These are phyloP conservation scores for Pythium volutum DNA, from an alignment of 352 stramenopile species.

Conservation along the genomic window DNA sequence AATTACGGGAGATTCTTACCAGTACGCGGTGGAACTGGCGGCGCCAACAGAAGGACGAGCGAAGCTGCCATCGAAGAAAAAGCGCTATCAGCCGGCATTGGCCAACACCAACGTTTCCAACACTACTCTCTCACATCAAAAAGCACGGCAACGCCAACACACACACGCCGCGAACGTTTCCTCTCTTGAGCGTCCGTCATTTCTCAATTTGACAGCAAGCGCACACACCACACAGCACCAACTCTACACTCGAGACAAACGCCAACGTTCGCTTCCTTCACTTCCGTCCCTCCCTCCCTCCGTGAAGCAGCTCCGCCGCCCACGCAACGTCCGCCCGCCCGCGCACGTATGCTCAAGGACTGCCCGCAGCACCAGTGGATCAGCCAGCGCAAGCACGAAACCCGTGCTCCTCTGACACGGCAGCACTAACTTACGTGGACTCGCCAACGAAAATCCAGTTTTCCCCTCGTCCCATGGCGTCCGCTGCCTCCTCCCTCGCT, in stretches of 20 bases:
- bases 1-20: slow-evolving; percentile 8
- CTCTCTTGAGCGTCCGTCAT: neutral
- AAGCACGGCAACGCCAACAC: neutral
- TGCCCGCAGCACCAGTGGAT: slow-evolving; percentile 91
- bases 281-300: neutral
- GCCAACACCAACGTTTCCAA: neutral
- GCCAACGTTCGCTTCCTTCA: neutral
- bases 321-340: neutral
- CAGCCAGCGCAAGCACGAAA: slow-evolving; percentile 86
- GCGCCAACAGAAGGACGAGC: slow-evolving; percentile 4
- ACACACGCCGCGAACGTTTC: neutral
- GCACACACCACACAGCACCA: neutral
- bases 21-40: neutral
- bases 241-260: no score
- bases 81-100: neutral
- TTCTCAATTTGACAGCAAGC: neutral
- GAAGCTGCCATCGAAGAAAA: neutral
- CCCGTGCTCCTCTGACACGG: slow-evolving; percentile 66
- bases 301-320: neutral
- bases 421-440: slow-evolving; percentile 35
- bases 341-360: slow-evolving; percentile 78
- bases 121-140: neutral
- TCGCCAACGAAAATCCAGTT: neutral
- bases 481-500: neutral
- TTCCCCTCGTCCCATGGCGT: neutral